Base-by-base conservation (phyloP, 2,329 filamentous ascomycete genomes). In the Fusarium sp. region DNA sequence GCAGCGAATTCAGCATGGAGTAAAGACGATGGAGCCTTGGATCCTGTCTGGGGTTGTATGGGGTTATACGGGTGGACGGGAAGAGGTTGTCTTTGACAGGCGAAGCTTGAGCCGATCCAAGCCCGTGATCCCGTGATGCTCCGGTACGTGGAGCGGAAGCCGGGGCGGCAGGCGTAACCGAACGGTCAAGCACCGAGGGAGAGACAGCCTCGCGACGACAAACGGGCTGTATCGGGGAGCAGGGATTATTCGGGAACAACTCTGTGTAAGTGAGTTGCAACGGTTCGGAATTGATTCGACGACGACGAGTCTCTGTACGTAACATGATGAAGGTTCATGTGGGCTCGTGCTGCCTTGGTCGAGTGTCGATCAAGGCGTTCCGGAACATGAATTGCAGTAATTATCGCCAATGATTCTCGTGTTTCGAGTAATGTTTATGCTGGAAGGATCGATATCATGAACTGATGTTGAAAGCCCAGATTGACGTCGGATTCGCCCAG, bases 111-210 rank as follows among this genome's bases (percentile, higher is more conserved):
- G 72, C 72, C 73, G 72, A 69, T 56, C 63, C 70, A 75, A 75
- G 53, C 68, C 73, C 70, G 70, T 72, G 72, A 76, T 73, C 72
- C 74, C 74, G 74, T 76, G 74, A 76, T 76, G 61, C 74, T 75
- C 74, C 74, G 74, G 72, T 63, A 66, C 66, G 71, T 74, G 74
- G 73, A 74, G 73, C 67, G 68, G 64, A 57, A 50, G 68, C 71
- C 68, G 64, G 71, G 64, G 63, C 60, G 52, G 67, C 52, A 68
- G 55, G 73, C 63, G 73, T 75, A 75, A 63, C 74, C 72, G 72
- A 76, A 72, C 72, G 68, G 72, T 73, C 62, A 74, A 64, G 66
- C 57, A 61, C 58, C 53, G 59, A 65, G 57, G 40, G 44, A 61
- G 55, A 55, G 10, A 27, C 30, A 56, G 46, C 47, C 53, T 66